These are phyloP conservation scores for Entophlyctis luteolus DNA, from an alignment of 192 early-diverging fungal genomes.

Conservation along the genomic window DNA sequence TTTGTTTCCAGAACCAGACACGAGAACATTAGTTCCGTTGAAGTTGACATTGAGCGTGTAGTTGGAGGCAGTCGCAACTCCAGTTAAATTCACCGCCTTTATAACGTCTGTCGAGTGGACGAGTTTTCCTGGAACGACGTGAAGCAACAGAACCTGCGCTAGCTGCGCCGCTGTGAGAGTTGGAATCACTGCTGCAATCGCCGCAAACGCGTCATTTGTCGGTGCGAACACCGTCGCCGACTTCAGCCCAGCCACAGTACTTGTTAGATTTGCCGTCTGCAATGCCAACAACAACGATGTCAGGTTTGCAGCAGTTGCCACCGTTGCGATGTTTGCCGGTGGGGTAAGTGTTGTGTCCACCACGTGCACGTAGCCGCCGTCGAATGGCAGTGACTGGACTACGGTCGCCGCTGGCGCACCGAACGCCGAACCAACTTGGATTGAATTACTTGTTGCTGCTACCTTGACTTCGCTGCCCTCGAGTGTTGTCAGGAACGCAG, in stretches of 20 bases:
- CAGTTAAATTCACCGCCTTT: neutral
- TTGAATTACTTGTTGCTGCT: neutral
- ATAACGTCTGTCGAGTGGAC: slow-evolving; percentile 8
- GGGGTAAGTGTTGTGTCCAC: slow-evolving; percentile 40
- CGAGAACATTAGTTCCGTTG: slow-evolving; percentile 23
- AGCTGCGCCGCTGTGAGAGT: slow-evolving; percentile 29
- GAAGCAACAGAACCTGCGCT: slow-evolving; percentile 29
- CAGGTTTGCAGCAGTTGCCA: slow-evolving; percentile 17
- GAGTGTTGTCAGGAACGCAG: neutral
- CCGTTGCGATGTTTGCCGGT: slow-evolving; percentile 8
- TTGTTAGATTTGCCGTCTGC: neutral
- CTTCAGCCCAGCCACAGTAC: slow-evolving; percentile 14
- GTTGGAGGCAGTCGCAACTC: neutral
- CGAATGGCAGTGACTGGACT: slow-evolving; percentile 28
- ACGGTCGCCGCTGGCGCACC: slow-evolving; percentile 23
- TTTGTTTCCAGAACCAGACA: slow-evolving; percentile 37
- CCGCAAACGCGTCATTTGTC: slow-evolving; percentile 16
- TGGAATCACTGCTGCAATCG: slow-evolving; percentile 10
- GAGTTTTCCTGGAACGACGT: slow-evolving; percentile 21
- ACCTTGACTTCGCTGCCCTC: slow-evolving; percentile 8
- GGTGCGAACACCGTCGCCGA: slow-evolving; percentile 37
- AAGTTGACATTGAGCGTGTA: slow-evolving; percentile 13
- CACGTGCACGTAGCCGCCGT: slow-evolving; percentile 34
- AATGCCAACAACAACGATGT: slow-evolving; percentile 19
- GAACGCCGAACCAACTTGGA: slow-evolving; percentile 10